Evolutionary conservation across 1,284 basidiomycete genomes (phyloP), one percentile per base, ranked within the genome.

Genomic region (Sanghuangporus baumii): DNA sequence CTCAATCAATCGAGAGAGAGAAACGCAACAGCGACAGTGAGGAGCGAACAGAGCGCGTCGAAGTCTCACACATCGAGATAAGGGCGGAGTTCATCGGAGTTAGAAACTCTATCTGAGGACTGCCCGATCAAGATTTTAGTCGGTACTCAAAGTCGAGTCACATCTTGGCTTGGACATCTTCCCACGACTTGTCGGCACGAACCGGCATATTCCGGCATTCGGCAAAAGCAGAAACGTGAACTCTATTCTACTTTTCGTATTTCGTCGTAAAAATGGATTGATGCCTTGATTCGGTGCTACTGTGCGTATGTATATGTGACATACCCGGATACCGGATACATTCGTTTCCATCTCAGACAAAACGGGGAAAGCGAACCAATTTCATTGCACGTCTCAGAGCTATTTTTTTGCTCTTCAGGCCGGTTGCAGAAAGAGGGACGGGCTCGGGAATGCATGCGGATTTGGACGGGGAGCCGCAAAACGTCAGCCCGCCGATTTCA

Each of bases 81-180:
- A 37, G n/a, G 50, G 31, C 52, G 52, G 52, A 54, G 31, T 54
- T 37, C 36, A 38, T 54, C 52, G 52, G 52, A 54, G 52, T 54
- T 36, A 36, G 18, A 54, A 54, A 54, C 52, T 54, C 52, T 54
- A 54, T 54, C 52, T 54, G 31, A 31, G 51, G 51, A 2, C 38
- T 54, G 34, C 52, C 52, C 52, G 52, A 54, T 54, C 52, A 5
- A 54, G 52, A 54, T 54, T 54, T 54, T 54, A 54, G 52, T 54
- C 52, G 52, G 52, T 36, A 54, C 52, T 36, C 51, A 54, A 36
- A 54, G 12, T 48, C 12, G 47, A 18, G 47, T 31, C 5, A 31
- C 26, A 31, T 31, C 26, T 31, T 31, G 26, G 26, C 26, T 31
- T 31, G 26, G 26, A 31, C 2, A 52, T 18, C 7, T 36, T 52